A percentile compares a stretch with the other conserved stretches of the same genome.
These are phyloP conservation scores for Ustilaginoidea virens DNA, from an alignment of 2,329 filamentous ascomycete species.

Conservation along the genomic window DNA sequence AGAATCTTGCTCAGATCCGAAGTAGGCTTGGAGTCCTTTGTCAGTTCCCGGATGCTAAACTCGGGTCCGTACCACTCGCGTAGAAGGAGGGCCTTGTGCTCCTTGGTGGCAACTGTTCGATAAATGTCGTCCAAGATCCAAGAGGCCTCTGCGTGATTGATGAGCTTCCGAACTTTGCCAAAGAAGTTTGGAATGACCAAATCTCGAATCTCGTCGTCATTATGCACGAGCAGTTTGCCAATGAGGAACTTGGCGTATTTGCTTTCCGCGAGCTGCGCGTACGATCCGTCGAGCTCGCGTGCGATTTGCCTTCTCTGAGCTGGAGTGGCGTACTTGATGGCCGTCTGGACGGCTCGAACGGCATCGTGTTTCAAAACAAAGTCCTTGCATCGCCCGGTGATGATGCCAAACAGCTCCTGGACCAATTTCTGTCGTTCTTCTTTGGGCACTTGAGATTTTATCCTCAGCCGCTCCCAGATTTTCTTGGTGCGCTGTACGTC, in stretches of 20 bases:
- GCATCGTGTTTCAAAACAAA: constrained; percentile 98
- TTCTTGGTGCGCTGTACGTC: constrained; percentile 82
- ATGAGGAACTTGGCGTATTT: constrained; percentile 96
- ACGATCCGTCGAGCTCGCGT: constrained; percentile 70
- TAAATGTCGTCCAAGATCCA: constrained; percentile 99
- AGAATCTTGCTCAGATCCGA: constrained; percentile 65
- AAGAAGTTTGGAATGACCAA: constrained; percentile 91
- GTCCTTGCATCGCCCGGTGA: constrained; percentile 81
- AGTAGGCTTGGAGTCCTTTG: constrained; percentile 36
- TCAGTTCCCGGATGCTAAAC: constrained; percentile 62
- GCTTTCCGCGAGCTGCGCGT: constrained; percentile 76
- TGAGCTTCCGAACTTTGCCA: constrained; percentile 78
- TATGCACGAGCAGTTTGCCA: constrained; percentile 87
- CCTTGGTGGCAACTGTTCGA: constrained; percentile 67
- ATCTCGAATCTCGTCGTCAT: constrained; percentile 73
- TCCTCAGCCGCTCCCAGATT: constrained; percentile 84
- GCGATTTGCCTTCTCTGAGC: constrained; percentile 80
- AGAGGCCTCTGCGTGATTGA: constrained; percentile 89
- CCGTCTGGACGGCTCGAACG: constrained; percentile 91
- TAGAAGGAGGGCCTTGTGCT: constrained; percentile 73
- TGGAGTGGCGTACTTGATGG: constrained; percentile 82
- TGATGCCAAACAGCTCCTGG: constrained; percentile 77
- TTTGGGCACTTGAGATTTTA: constrained; percentile 83
- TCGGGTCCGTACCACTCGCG: constrained; percentile 95
- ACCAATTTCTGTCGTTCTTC: constrained; percentile 81